Evolutionary conservation across 2,329 filamentous ascomycete species (phyloP), one percentile per base, ranked within the genome.

Genomic region (Colletotrichum acutatum): DNA sequence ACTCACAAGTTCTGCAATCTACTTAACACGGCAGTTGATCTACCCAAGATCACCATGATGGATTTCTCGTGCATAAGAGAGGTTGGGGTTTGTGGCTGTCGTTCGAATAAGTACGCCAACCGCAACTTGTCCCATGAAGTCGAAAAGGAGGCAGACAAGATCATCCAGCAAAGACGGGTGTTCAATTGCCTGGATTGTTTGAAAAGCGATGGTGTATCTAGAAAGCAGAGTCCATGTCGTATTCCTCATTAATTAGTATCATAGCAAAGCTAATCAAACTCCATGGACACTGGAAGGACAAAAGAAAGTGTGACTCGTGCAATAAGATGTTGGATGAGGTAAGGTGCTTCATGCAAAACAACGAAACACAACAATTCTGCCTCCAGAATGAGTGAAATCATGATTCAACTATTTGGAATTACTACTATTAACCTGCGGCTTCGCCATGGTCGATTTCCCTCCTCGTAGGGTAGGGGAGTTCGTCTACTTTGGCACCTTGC

Each of bases 111-210:
- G 37, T 66, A 75, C 30, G 22, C 49, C 14, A 57, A 54, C 26
- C 49, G 52, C 8, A 63, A 67, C 52, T 19, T 76, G 42, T 58
- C 54, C 1, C 24, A 24, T 5, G 60, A 70, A 54, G 56, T 75
- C 2, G 60, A 67, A 49, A 53, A 58, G 19, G 74, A 71, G 34
- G 74, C 63, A n/a, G 32, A 14, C 11, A 65, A 64, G 28, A 71
- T 76, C 46, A 69, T 66, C 22, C 66, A 74, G 28, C 56, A 70
- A 30, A 37, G 68, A 32, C 37, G 59, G 9, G 64, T 61, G 24
- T 75, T 76, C 19, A 74, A 74, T 19, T 76, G 74, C 42, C 74
- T 75, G 7, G 71, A 75, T 46, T 76, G 74, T 54, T 26, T 76
- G 30, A 74, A 72, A 57, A 68, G 57, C 16, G 22, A 64, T 0